Percentiles rank a stretch among this genome's conserved stretches.
These are phyloP conservation scores for Paspalum vaginatum DNA, from an alignment of 176 grass and related monocot genomes.

Conservation along the genomic window DNA sequence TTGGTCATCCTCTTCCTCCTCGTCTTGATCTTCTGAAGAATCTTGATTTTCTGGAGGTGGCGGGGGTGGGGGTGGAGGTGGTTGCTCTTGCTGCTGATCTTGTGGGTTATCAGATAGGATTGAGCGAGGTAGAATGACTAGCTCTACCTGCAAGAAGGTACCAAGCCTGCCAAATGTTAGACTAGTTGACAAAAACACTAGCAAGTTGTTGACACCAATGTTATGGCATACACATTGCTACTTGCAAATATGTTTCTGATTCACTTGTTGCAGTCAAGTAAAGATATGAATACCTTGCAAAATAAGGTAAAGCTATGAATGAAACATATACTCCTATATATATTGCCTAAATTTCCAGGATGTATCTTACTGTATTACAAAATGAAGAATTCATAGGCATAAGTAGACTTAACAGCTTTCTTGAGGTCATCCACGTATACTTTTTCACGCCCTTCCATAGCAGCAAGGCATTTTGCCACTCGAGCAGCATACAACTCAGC, in stretches of 20 bases:
- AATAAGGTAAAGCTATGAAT: not conserved
- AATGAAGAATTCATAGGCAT: conserved; percentile 31
- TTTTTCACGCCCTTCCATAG: conserved; percentile 98
- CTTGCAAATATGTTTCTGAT: conserved; percentile 10
- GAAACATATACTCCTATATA: conserved; percentile 2
- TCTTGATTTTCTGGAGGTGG: conserved; percentile 95
- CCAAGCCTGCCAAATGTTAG: conserved; percentile 18
- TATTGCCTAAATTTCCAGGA: conserved; percentile 11
- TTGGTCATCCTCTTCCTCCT: conserved; percentile 85
- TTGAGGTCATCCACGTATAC: conserved; percentile 97
- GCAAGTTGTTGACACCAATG: not conserved
- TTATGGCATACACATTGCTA: not conserved
- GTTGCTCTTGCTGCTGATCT: conserved; percentile 87
- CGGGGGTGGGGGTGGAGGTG: conserved; percentile 76
- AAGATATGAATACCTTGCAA: conserved; percentile 5
- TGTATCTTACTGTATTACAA: conserved; percentile 27
- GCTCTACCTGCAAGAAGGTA: conserved; percentile 77
- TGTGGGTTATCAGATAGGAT: conserved; percentile 87
- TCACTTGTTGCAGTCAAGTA: conserved; percentile 30
- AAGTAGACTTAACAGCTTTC: conserved; percentile 87
- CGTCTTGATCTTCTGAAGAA: conserved; percentile 84
- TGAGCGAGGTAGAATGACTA: conserved; percentile 97
- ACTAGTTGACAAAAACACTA: not conserved
- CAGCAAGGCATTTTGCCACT: conserved; percentile 98
- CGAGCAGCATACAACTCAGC: conserved; percentile 96